Evolutionary conservation across 345 rosid species (phyloP), one percentile per base, ranked within the genome.

Genomic region (Cardamine occulta): DNA sequence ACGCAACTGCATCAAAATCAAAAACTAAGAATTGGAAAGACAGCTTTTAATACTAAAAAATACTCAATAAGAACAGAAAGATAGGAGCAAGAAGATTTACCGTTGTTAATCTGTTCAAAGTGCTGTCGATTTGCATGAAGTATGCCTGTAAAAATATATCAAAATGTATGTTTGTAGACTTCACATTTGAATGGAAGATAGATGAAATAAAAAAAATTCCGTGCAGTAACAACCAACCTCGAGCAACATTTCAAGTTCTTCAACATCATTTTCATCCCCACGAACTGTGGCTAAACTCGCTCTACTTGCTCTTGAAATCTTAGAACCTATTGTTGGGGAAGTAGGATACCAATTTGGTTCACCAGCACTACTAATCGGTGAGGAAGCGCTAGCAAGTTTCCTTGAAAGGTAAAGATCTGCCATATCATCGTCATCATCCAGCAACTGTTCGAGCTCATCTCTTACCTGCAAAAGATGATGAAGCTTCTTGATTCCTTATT

Each of bases 391-490:
- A 32, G 84, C 87, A 75, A 89, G 75, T 81, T 95, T 95, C 79
- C 98, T 90, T 31, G 99, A 90, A 79, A 95, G 82, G 85, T 90
- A 95, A 39, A 95, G 91, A 73, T 95, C 97, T 55, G 97, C 96
- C 99, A 95, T 95, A 74, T 95, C 99, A 75, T 93, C 99, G 32
- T 96, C 99, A 78, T 95, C 98, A 86, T 92, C 98, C 78, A 95
- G 85, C 53, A 92, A 82, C 48, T 92, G 98, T 75, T 90, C 98
- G 55, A 95, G 98, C 72, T 92, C 98, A 84, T 92, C 98, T 72
- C 99, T 88, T 68, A 95, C 98, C 97, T 95, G 67, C 67, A 85
- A 35, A 54, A 70, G 40, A 10, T 0, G 14, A 42, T 40, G 31
- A 68, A 68, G 37, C 62, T 75, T 40, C 47, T 60, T 18, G 9